These are phyloP conservation scores for Pseudozyma pruni DNA, from an alignment of 1,284 basidiomycete species.

Conservation along the genomic window DNA sequence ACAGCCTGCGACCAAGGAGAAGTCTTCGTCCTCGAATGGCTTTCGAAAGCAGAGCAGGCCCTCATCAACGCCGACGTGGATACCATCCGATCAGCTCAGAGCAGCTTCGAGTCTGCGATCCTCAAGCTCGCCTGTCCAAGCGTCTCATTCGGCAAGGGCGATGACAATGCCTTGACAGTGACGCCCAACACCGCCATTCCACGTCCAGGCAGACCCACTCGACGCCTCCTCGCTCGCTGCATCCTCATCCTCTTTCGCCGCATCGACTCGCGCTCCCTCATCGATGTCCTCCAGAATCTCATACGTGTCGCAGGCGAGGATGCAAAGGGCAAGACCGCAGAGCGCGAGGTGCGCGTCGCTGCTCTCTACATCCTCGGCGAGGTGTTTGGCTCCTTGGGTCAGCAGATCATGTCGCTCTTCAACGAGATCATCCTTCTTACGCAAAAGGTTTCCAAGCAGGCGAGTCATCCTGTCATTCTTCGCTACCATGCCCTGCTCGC, in stretches of 20 bases:
- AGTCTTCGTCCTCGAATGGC: slow-evolving; percentile 83
- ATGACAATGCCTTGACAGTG: slow-evolving; percentile 23
- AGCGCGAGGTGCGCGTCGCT: slow-evolving; percentile 79
- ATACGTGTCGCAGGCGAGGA: slow-evolving; percentile 51
- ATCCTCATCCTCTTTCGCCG: slow-evolving; percentile 80
- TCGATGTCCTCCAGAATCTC: slow-evolving; percentile 78
- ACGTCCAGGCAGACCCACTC: slow-evolving; percentile 81
- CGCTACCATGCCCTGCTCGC: slow-evolving; percentile 83
- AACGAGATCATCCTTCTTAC: slow-evolving; percentile 74
- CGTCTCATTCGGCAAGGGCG: slow-evolving; percentile 30
- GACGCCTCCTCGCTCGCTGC: slow-evolving; percentile 82
- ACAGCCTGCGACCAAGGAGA: slow-evolving; percentile 79
- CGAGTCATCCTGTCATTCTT: slow-evolving; percentile 73
- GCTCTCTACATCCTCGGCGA: slow-evolving; percentile 84
- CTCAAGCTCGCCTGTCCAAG: slow-evolving; percentile 73
- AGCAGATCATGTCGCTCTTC: slow-evolving; percentile 92
- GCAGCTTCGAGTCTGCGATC: slow-evolving; percentile 74
- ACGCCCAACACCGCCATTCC: slow-evolving; percentile 39
- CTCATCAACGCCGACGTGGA: slow-evolving; percentile 69
- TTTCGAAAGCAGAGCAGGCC: slow-evolving; percentile 76
- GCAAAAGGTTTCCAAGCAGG: slow-evolving; percentile 43
- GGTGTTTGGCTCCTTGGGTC: slow-evolving; percentile 83
- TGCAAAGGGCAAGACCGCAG: slow-evolving; percentile 73
- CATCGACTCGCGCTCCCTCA: slow-evolving; percentile 81
- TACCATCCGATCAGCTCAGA: slow-evolving; percentile 74